Conservation (phyloP, 2,329 filamentous ascomycete species). For the Stenocarpella maydis region DNA sequence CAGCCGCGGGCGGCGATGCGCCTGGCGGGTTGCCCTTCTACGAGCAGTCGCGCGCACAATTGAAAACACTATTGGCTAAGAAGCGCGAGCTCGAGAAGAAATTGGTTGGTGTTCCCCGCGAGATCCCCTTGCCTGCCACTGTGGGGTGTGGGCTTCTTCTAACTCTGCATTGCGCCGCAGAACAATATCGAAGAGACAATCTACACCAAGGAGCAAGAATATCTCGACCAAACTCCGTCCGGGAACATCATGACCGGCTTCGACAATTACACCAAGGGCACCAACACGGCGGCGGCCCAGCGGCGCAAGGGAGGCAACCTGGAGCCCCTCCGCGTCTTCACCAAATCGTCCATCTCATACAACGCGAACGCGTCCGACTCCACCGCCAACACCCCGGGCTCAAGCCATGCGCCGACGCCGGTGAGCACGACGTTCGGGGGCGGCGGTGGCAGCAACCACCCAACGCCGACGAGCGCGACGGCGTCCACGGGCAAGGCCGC, state of each 20-base stretch:
- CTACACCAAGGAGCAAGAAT: constrained; percentile 81
- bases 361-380: constrained; percentile 48
- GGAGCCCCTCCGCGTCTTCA: constrained; percentile 80
- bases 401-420: constrained; percentile 63
- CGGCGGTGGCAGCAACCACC: constrained; percentile 55
- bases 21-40: constrained; percentile 69
- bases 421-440: constrained; percentile 59
- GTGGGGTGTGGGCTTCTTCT: neutral
- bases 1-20: constrained; percentile 50
- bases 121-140: too few species aligned
- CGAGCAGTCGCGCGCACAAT: constrained; percentile 73
- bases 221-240: constrained; percentile 86
- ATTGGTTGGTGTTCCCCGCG: constrained; percentile 39
- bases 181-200: constrained; percentile 76
- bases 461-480: constrained; percentile 63
- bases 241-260: constrained; percentile 99
- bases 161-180: constrained; percentile 31
- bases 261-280: constrained; percentile 95
- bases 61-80: constrained; percentile 72
- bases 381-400: constrained; percentile 38
- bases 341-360: constrained; percentile 70
- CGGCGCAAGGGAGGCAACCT: constrained; percentile 70
- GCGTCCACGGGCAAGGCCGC: constrained; percentile 41
- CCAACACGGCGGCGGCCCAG: constrained; percentile 67
- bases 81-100: constrained; percentile 62